Percentiles rank a stretch among this genome's conserved stretches.
Evolutionary conservation across 2,329 filamentous ascomycete species (phyloP).

Genomic region (Botryotinia narcissicola): DNA sequence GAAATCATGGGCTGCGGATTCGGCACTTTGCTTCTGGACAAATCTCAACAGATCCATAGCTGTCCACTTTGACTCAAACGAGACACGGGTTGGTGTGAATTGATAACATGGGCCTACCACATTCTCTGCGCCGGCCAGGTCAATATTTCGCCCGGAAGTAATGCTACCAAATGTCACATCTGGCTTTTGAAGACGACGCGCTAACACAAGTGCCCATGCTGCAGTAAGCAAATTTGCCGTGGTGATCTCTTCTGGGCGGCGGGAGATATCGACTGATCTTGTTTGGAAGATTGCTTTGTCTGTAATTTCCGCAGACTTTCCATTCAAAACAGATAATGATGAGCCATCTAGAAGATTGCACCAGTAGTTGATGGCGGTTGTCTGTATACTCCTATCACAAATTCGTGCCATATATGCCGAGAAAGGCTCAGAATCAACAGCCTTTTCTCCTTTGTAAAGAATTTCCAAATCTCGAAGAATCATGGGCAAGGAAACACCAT

Average conservation of each 20-base stretch:
- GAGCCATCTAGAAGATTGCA: conserved; percentile 42
- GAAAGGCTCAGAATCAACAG: conserved; percentile 41
- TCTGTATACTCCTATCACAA: conserved; percentile 31
- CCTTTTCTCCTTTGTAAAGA: conserved; percentile 39
- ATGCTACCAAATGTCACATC: conserved; percentile 37
- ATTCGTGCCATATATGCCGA: conserved; percentile 40
- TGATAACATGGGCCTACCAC: conserved; percentile 48
- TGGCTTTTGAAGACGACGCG: conserved; percentile 30
- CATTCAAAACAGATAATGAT: conserved; percentile 23
- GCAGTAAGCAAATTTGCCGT: conserved; percentile 45
- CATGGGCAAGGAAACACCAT: conserved; percentile 57
- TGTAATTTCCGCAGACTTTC: conserved; percentile 20
- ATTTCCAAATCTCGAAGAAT: conserved; percentile 28
- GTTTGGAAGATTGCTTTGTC: conserved; percentile 40
- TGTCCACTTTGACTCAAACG: conserved; percentile 39
- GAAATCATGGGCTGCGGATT: conserved; percentile 39
- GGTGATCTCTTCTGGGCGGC: conserved; percentile 40
- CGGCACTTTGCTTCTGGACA: conserved; percentile 39
- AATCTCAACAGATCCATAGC: conserved; percentile 37
- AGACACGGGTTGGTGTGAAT: conserved; percentile 45
- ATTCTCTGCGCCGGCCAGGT: conserved; percentile 40
- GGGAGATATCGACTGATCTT: conserved; percentile 28
- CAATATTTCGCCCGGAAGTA: conserved; percentile 44
- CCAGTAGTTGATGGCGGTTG: conserved; percentile 44
- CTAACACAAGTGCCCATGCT: conserved; percentile 45